Percentiles rank a stretch among this genome's conserved stretches.
Evolutionary conservation across 106 monocot genomes (phyloP).

Genomic region (Posidonia australis): DNA sequence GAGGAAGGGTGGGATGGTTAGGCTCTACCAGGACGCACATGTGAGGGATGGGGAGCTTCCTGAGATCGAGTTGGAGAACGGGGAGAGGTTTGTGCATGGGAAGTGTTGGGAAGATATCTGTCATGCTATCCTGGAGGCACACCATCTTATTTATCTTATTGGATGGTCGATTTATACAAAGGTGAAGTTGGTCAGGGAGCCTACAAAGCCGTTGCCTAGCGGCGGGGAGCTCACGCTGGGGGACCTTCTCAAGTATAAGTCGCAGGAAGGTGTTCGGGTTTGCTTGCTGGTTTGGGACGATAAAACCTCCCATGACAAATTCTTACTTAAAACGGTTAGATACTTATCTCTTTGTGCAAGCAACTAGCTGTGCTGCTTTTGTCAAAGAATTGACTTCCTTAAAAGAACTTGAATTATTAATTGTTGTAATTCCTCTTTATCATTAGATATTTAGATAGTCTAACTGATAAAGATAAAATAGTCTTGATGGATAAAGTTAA

Average conservation of each 20-base stretch:
- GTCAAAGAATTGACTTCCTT: too few species aligned
- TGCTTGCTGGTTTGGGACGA: conserved; percentile 81
- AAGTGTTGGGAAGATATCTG: conserved; percentile 88
- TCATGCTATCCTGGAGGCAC: conserved; percentile 68
- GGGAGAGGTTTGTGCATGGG: conserved; percentile 30
- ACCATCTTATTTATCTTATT: conserved; percentile 56
- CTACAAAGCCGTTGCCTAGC: conserved; percentile 10
- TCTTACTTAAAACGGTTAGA: conserved; percentile 37
- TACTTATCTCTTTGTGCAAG: background rate
- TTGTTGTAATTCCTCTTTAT: too few species aligned
- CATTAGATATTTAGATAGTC: too few species aligned
- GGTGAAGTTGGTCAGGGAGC: conserved; percentile 60
- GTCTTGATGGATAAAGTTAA: too few species aligned
- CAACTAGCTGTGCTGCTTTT: too few species aligned
- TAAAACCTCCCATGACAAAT: conserved; percentile 57
- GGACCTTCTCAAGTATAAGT: conserved; percentile 74
- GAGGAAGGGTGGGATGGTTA: conserved; percentile 22
- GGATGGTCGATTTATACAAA: conserved; percentile 67
- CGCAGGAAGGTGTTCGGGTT: conserved; percentile 70
- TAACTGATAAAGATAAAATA: too few species aligned
- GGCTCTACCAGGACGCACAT: conserved; percentile 73
- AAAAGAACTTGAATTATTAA: too few species aligned
- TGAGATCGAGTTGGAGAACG: conserved; percentile 37
- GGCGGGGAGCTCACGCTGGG: conserved; percentile 31
- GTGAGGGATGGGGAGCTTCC: conserved; percentile 32